Evolutionary conservation across 108 stramenopile genomes (phyloP), one percentile per base, ranked within the genome.

Genomic region (Pseudonitzschia multistriata): DNA sequence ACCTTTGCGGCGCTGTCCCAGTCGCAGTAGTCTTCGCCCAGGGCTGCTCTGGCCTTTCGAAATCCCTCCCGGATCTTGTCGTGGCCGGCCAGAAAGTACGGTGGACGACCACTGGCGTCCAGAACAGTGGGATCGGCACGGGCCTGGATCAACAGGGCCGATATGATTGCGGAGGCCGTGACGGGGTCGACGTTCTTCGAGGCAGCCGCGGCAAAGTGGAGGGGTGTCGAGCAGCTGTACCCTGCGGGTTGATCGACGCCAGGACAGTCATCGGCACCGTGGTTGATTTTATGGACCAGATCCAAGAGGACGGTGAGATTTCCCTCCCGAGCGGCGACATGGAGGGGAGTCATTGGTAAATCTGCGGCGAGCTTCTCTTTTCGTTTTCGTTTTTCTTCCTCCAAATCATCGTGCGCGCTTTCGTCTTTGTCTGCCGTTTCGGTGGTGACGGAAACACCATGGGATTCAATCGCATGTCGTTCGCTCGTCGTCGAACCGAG

Each of bases 41-140:
- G 35, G 21, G 54, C 56, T 3, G 78, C 82, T n/a, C 95, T 81
- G 19, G 90, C 89, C 49, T 67, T 74, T 27, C 91, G 90, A 76
- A 96, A 96, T 24, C 90, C 85, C 62, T 96, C 87, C 37, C 95
- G 81, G 0, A 81, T 50, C 64, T 78, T 87, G 37, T 93, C 90
- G 30, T 81, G 73, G 0, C 68, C 52, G 19, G 92, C 90, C 1
- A 90, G 54, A 68, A 81, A 92, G 70, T 90, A 96, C 0, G 94
- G 86, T 2, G 71, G 66, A 61, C 94, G 79, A 35, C 76, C 72
- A 19, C 87, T 80, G 15, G 78, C 69, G 53, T 93, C 94, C 2
- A 84, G 10, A 5, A 57, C 54, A 50, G 81, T 80, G n/a, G 92
- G 92, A 74, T 93, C 79, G 30, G 95, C 95, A 29, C 79, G 79